Evolutionary conservation across 371 early-diverging fungal genomes (phyloP).

Genomic region (Rhizopus delemar): DNA sequence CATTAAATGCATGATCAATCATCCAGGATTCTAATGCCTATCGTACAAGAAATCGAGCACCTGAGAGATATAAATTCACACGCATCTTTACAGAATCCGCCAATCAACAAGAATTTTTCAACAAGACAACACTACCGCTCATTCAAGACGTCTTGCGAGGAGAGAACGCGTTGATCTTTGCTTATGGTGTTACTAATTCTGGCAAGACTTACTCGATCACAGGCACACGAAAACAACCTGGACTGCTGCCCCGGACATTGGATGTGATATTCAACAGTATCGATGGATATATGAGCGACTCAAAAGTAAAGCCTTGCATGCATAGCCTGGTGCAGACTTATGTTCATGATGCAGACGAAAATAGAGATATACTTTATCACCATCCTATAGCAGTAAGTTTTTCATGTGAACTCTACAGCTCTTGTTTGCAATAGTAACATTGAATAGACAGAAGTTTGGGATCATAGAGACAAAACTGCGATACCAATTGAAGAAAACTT

Average conservation of each 20-base stretch:
- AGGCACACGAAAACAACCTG: slow-evolving; percentile 46
- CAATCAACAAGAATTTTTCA: slow-evolving; percentile 57
- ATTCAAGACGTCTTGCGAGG: slow-evolving; percentile 52
- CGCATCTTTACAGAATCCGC: slow-evolving; percentile 55
- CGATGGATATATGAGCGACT: slow-evolving; percentile 31
- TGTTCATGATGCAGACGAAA: slow-evolving; percentile 34
- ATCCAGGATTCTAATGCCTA: slow-evolving; percentile 35
- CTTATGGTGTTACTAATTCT: slow-evolving; percentile 79
- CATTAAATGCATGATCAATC: too few species aligned
- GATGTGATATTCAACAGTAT: slow-evolving; percentile 57
- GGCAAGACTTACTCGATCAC: slow-evolving; percentile 80
- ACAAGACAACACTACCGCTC: slow-evolving; percentile 60
- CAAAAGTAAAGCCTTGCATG: slow-evolving; percentile 51
- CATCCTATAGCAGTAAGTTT: background rate
- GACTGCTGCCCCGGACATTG: slow-evolving; percentile 64
- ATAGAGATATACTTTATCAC: slow-evolving; percentile 29
- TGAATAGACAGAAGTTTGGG: background rate
- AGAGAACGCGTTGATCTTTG: slow-evolving; percentile 66
- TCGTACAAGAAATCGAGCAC: slow-evolving; percentile 40
- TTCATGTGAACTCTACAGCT: background rate
- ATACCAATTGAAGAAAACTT: slow-evolving; percentile 47
- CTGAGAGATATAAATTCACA: slow-evolving; percentile 65
- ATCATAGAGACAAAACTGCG: background rate
- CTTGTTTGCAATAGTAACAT: too few species aligned
- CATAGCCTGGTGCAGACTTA: slow-evolving; percentile 44